Evolutionary conservation across 805 yeast genomes (phyloP), one percentile per base, ranked within the genome.

Genomic region (Kluyveromyces lactis): DNA sequence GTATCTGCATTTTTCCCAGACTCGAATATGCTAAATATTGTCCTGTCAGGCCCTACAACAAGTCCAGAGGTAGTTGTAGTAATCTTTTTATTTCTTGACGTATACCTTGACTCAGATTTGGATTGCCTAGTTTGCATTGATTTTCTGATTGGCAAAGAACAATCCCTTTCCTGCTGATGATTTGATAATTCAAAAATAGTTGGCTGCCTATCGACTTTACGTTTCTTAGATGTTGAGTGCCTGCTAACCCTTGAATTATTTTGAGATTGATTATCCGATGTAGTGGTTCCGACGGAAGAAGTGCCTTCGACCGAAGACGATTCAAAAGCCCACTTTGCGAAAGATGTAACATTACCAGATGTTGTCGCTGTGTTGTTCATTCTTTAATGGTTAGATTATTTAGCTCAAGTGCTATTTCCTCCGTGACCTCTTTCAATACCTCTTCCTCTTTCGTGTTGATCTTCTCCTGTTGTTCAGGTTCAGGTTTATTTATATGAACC

Each of bases 11-110:
- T 45, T 26, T 49, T 54, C 3, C 56, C 43, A 7, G 47, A 40
- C 33, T 62, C 66, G 41, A 42, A 56, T 5, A 63, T 36, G 4
- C 57, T 41, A 33, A 61, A 58, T 5, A 62, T 29, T 6, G 58
- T 48, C 10, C 49, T 48, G 7, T 51, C 44, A 9, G 34, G 21
- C 12, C 16, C 27, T 5, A 33, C 31, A 3, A 7, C 28, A 27
- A 28, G 26, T 18, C 37, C 33, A 10, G 33, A 27, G n/a, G 37
- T 26, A 6, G 23, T 33, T 10, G 28, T 13, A 11, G 10, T 6
- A 4, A n/a, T 13, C n/a, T 21, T 18, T 19, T 13, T 18, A 2
- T 13, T 23, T 23, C n/a, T 32, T 4, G 35, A 32, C 9, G 16
- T 21, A 11, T 15, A 32, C 8, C 24, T 18, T 4, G 35, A 19